Evolutionary conservation across 176 grass and related monocot genomes (phyloP), one percentile per base, ranked within the genome.

Genomic region (Ampelocalamus luodianensis): DNA sequence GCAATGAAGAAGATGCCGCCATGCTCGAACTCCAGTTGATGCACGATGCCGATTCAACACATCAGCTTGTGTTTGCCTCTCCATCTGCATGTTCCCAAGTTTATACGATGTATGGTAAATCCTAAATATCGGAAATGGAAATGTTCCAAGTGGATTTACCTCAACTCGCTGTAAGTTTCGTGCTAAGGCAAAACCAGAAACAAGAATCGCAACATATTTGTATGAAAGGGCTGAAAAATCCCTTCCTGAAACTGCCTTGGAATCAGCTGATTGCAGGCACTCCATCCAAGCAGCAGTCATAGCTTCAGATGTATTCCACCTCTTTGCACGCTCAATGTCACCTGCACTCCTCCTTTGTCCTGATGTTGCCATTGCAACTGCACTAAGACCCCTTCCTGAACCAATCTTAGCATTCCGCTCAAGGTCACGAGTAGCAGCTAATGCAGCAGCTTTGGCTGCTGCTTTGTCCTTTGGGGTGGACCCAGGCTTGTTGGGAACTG

Each of bases 361-460:
- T 81, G 96, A 99, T 83, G 96, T 99, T 77, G 96, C 96, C 96
- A 99, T 99, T 81, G 96, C 93, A 63, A 99, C 96, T 46, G 96
- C 96, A 87, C 96, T 96, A 92, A 99, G 91, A 69, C 93, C 96
- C 84, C 93, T 90, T 72, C 90, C 88, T 87, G 96, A 94, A 77
- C 96, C 96, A 74, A 99, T 99, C 93, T 94, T 99, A 65, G 96
- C 91, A 84, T 88, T 99, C 65, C 93, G 68, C 36, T 94, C 91
- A 58, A 99, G 91, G 81, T 99, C 93, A 53, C 96, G 91, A 78
- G 93, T 92, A 87, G 96, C 96, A 51, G 91, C 93, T 65, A 94
- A 76, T 64, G 91, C 96, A 14, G 93, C 93, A 83, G 96, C 96
- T 86, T 99, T 99, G 65, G 83, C 91, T 71, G 91, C 85, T 64